Percentiles rank a stretch among this genome's conserved stretches.
Evolutionary conservation across 306 rosid species (phyloP).

Genomic region (Lathyrus oleraceus): DNA sequence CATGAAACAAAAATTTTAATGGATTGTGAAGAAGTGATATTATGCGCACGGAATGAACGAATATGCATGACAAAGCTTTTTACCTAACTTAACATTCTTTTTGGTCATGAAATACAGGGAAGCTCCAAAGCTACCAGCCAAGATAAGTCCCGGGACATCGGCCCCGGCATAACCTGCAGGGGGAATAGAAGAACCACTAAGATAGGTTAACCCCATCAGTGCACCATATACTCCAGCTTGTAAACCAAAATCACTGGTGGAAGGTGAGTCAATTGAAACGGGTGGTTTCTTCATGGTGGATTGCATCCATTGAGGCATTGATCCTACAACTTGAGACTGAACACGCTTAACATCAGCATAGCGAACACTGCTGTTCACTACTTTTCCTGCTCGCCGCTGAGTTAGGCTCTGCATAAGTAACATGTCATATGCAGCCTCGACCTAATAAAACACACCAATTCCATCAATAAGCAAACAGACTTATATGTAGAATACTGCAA

Average conservation of each 20-base stretch:
- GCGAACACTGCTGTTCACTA: conserved; percentile 70
- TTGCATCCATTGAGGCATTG: conserved; percentile 87
- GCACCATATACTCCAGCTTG: conserved; percentile 97
- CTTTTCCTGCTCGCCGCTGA: conserved; percentile 89
- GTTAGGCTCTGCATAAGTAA: conserved; percentile 92
- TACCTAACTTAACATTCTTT: conserved; percentile 85
- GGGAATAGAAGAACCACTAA: conserved; percentile 63
- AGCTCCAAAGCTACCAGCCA: conserved; percentile 99
- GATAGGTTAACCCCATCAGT: conserved; percentile 77
- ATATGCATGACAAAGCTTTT: conserved; percentile 33
- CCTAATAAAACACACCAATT: conserved; percentile 47
- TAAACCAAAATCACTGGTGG: conserved; percentile 72
- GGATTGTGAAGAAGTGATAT: conserved; percentile 19
- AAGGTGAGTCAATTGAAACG: conserved; percentile 72
- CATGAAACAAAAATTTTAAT: conserved; percentile 6
- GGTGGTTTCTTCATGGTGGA: conserved; percentile 61
- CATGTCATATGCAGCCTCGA: conserved; percentile 98
- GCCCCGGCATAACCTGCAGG: conserved; percentile 65
- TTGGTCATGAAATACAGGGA: conserved; percentile 94
- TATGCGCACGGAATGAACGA: not conserved
- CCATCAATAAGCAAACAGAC: conserved; percentile 21
- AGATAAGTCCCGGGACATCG: conserved; percentile 91
- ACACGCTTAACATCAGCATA: conserved; percentile 92
- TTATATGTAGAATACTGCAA: not conserved
- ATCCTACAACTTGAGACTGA: conserved; percentile 51